These are phyloP conservation scores for Fusarium napiforme DNA, from an alignment of 2,329 filamentous ascomycete genomes.

Conservation along the genomic window DNA sequence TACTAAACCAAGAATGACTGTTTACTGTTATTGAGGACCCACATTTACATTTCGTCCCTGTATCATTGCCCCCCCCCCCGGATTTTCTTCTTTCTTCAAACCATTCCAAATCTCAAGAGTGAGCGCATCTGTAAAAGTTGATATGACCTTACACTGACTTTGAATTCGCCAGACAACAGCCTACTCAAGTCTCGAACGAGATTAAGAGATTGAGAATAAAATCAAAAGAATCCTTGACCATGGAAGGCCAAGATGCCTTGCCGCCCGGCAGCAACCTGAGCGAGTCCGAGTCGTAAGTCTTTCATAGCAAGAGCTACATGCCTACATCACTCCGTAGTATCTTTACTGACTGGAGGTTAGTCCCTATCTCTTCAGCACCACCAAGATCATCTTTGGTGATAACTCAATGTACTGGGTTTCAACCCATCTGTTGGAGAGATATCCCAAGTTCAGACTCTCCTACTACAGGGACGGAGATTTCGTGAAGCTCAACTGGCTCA, in stretches of 20 bases:
- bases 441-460: not conserved
- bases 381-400: not conserved
- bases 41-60: not conserved
- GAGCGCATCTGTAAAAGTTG: too few relatives aligned
- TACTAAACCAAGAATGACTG: not conserved
- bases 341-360: not conserved
- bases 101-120: not conserved
- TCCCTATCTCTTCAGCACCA: not conserved
- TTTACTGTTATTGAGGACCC: not conserved
- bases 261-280: not conserved
- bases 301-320: too few relatives aligned
- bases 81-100: not conserved
- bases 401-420: not conserved
- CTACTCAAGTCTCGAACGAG: too few relatives aligned
- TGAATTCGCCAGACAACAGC: rapidly evolving
- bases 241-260: not conserved
- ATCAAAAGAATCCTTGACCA: not conserved
- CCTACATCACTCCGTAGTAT: not conserved
- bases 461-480: not conserved
- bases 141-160: not conserved
- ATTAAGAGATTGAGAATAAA: too few relatives aligned
- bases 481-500: not conserved
- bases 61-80: not conserved
- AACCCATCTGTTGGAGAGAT: not conserved
- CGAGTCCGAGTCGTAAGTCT: not conserved